Evolutionary conservation across 805 yeast species (phyloP), one percentile per base, ranked within the genome.

Genomic region (Kuraishia floccosa): DNA sequence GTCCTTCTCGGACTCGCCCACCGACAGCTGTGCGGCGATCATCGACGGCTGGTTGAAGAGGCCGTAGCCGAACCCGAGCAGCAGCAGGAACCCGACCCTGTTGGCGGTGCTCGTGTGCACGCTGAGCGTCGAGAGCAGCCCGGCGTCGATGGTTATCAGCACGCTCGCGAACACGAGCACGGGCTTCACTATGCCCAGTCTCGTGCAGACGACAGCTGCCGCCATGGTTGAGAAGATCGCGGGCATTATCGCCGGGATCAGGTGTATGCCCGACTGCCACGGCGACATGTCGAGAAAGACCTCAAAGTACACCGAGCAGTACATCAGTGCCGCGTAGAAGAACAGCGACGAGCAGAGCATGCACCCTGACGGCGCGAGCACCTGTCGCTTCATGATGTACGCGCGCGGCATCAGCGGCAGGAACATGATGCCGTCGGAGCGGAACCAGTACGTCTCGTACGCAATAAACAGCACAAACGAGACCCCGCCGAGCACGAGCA

Each of bases 41-140:
- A 67, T 50, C 12, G 59, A 40, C 2, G 70, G 52, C 42, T 70
- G 76, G 43, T 68, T 50, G 31, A 50, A 52, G 13, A 65, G 24
- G 2, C 79, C 80, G 27, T 60, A 47, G 0, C 66, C 58, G 4
- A 63, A 48, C 16, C 79, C 79, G 8, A 53, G 43, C 4, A 66
- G 40, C 19, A 69, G 60, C 34, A 67, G 59, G 21, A 58, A 50
- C 1, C 75, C 70, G 30, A 71, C 58, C 35, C 60, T 56, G 15
- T 44, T 31, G 1, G 61, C 43, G 2, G 41, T 37, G 4, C 57
- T 37, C 7, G 28, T 16, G 23, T 60, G 49, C 10, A 50, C 55
- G 3, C 48, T 47, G 24, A 72, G 52, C 9, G 72, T 49, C 2
- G 60, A 38, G 10, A 70, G 33, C 9, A 67, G 33, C 3, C 72